Percentiles rank a stretch among this genome's conserved stretches.
Conservation (phyloP, 2,329 filamentous ascomycete genomes). For the Drechslera avenae region DNA sequence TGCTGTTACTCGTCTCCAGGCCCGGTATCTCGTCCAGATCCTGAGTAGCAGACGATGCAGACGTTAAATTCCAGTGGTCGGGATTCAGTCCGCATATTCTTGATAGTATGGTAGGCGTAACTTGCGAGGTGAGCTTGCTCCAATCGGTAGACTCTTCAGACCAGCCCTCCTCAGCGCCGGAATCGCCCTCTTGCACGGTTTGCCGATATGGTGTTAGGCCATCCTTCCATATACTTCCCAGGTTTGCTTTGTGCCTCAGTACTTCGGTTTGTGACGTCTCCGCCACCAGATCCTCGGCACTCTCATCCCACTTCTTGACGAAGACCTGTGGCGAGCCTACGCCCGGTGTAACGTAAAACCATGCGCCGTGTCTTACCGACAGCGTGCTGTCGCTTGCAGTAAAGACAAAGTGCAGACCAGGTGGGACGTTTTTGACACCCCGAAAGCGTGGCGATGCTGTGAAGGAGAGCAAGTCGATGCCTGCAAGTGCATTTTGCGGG, state of each 20-base stretch:
- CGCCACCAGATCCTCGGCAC: conserved; percentile 52
- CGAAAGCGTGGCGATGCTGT: conserved; percentile 65
- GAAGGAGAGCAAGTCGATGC: conserved; percentile 64
- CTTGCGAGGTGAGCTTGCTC: conserved; percentile 56
- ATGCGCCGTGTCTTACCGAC: conserved; percentile 65
- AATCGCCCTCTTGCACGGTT: conserved; percentile 41
- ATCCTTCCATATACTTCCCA: conserved; percentile 61
- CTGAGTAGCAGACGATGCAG: conserved; percentile 60
- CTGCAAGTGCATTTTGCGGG: conserved; percentile 56
- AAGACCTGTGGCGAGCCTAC: conserved; percentile 51
- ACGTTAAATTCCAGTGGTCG: conserved; percentile 61
- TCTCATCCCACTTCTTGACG: conserved; percentile 62
- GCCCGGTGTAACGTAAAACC: conserved; percentile 60
- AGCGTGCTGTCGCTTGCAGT: conserved; percentile 62
- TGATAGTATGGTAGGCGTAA: conserved; percentile 56
- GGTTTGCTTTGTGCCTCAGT: conserved; percentile 60
- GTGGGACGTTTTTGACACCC: conserved; percentile 64
- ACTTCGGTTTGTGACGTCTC: conserved; percentile 51
- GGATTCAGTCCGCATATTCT: conserved; percentile 56
- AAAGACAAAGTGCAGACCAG: conserved; percentile 67
- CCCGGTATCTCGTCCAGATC: conserved; percentile 67
- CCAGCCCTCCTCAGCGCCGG: conserved; percentile 35
- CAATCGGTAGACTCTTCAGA: conserved; percentile 59
- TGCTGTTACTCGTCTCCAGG: conserved; percentile 47
- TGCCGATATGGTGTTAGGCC: conserved; percentile 57